These are phyloP conservation scores for Zymoseptoria ardabiliae DNA, from an alignment of 2,329 filamentous ascomycete species.

Conservation along the genomic window DNA sequence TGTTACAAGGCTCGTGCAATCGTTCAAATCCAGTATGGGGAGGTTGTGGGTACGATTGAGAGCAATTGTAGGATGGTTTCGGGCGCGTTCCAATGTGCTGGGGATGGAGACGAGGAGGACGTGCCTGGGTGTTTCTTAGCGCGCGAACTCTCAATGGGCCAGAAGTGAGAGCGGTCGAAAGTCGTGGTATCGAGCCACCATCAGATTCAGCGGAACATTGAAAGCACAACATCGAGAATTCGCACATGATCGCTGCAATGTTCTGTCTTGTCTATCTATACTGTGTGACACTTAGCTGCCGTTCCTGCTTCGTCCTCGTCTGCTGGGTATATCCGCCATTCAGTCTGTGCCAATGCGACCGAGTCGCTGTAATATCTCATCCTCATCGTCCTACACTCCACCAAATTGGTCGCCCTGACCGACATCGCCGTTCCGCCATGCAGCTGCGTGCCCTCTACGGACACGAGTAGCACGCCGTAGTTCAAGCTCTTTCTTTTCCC, in stretches of 20 bases:
- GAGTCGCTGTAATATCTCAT: background rate
- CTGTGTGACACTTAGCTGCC: background rate
- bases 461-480: conserved; percentile 6
- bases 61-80: background rate
- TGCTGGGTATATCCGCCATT: conserved; percentile 1
- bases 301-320: background rate
- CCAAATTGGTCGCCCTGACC: conserved; percentile 22
- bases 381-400: conserved; percentile 4
- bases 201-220: background rate
- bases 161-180: background rate
- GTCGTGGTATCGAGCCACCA: background rate
- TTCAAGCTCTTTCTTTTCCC: conserved; percentile 37
- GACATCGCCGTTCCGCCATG: conserved; percentile 16
- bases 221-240: no score
- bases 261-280: background rate
- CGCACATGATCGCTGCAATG: background rate
- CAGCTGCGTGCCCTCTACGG: conserved; percentile 13
- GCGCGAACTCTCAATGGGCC: background rate
- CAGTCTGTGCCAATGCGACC: conserved; percentile 3
- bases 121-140: background rate
- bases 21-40: background rate
- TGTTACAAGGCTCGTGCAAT: background rate
- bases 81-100: background rate
- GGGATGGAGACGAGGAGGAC: background rate
- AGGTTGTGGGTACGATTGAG: background rate